A percentile compares a stretch with the other conserved stretches of the same genome.
phyloP scores from a whole-genome alignment of 139 green algal genomes.

The Choricystis sp. region DNA sequence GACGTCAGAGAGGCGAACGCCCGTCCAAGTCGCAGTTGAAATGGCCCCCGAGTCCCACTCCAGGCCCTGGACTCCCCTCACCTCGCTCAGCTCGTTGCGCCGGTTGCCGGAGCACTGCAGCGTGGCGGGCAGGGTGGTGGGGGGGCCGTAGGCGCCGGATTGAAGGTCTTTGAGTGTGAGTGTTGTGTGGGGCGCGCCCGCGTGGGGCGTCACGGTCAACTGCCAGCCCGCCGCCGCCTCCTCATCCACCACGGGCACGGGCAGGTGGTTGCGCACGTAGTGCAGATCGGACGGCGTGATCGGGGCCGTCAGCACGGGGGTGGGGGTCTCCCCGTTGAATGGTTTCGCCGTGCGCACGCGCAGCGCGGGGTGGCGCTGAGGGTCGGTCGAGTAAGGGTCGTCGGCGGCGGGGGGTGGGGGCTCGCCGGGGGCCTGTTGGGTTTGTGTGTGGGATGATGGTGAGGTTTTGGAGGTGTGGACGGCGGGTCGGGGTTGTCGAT shows the following conservation, averaged over 20 bases:
- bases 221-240: slow-evolving; percentile 1
- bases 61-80: slow-evolving; percentile 49
- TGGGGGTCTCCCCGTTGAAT: slow-evolving; percentile 69
- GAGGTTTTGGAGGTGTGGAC: no score
- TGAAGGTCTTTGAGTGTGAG: slow-evolving; percentile 55
- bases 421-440: no score
- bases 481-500: no score
- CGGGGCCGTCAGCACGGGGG: slow-evolving; percentile 29
- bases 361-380: slow-evolving; percentile 41
- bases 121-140: slow-evolving; percentile 47
- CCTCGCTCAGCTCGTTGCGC: slow-evolving; percentile 41
- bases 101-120: slow-evolving; percentile 78
- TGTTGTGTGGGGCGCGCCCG: slow-evolving; percentile 12
- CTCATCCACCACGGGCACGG: slow-evolving; percentile 44
- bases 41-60: slow-evolving; percentile 60
- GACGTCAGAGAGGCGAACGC: slow-evolving; percentile 62
- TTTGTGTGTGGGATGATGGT: no score
- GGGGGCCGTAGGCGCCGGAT: slow-evolving; percentile 43
- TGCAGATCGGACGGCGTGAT: slow-evolving; percentile 65
- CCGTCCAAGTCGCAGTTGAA: slow-evolving; percentile 49
- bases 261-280: slow-evolving; percentile 74
- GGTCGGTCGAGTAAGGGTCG: slow-evolving; percentile 65
- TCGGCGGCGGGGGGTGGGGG: slow-evolving; percentile 6
- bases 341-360: slow-evolving; percentile 41
- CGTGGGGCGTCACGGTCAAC: slow-evolving; percentile 9